Conservation (phyloP, 495 filamentous ascomycete species). For the Penicilliopsis zonata region DNA sequence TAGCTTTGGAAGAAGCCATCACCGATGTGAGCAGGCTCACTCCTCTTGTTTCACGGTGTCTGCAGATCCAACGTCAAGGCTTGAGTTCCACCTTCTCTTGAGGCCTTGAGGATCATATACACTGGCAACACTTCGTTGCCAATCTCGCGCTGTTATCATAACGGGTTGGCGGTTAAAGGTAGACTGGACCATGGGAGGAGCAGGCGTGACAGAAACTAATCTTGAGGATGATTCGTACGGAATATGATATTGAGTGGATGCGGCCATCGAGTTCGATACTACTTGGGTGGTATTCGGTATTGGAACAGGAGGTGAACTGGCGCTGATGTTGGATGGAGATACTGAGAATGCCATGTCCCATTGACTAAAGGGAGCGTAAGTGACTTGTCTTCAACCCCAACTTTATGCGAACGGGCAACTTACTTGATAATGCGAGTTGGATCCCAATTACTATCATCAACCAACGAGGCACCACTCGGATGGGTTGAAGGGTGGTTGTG, state of each 20-base stretch:
- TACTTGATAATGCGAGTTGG: slow-evolving; percentile 90
- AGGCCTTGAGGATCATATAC: slow-evolving; percentile 66
- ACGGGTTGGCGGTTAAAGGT: slow-evolving; percentile 45
- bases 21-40: too few species aligned
- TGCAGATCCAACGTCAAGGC: slow-evolving; percentile 21
- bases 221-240: slow-evolving; percentile 26
- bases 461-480: slow-evolving; percentile 42
- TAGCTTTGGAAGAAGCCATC: too few species aligned
- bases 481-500: slow-evolving; percentile 30
- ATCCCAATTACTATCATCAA: slow-evolving; percentile 74
- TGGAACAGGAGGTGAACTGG: slow-evolving; percentile 37
- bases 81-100: slow-evolving; percentile 59
- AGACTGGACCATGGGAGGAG: slow-evolving; percentile 40
- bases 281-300: slow-evolving; percentile 20
- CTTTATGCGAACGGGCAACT: slow-evolving; percentile 19
- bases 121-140: slow-evolving; percentile 89
- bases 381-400: slow-evolving; percentile 1
- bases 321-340: slow-evolving; percentile 31
- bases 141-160: slow-evolving; percentile 87
- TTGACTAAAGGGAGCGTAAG: slow-evolving; percentile 46
- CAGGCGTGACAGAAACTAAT: slow-evolving; percentile 17
- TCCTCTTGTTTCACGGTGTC: slow-evolving; percentile 23
- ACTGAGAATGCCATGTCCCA: slow-evolving; percentile 89
- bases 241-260: slow-evolving; percentile 25
- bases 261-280: slow-evolving; percentile 16